Evolutionary conservation across 208 protist species (phyloP).

Genomic region (Trichomonas vaginalis): DNA sequence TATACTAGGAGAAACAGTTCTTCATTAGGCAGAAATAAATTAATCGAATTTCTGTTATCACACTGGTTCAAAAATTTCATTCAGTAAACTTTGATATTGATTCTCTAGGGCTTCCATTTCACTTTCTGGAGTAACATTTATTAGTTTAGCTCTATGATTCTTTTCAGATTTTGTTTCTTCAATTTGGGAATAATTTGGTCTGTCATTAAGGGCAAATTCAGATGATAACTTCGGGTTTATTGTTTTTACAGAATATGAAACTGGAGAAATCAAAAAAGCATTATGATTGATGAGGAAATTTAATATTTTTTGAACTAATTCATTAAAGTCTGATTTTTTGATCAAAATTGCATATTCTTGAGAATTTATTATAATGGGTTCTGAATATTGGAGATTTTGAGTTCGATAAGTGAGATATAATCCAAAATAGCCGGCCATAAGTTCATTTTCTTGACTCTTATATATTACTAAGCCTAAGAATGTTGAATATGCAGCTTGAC

Average conservation of each 20-base stretch:
- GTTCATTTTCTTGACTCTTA: neutral
- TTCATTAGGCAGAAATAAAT: too few species aligned
- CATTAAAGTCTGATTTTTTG: neutral
- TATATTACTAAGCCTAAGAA: neutral
- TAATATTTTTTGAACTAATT: neutral
- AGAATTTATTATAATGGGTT: neutral
- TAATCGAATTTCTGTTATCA: too few species aligned
- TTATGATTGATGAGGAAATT: neutral
- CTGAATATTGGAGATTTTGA: neutral
- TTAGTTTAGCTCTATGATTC: neutral
- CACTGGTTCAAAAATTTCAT: neutral
- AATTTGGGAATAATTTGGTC: neutral
- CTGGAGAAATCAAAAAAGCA: neutral
- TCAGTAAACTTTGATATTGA: neutral
- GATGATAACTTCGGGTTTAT: neutral
- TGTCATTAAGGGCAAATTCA: neutral
- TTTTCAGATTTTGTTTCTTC: neutral
- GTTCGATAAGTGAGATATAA: neutral
- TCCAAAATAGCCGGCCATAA: neutral
- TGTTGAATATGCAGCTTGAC: neutral
- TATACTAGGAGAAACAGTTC: too few species aligned
- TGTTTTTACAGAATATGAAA: neutral
- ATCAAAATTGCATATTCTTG: neutral
- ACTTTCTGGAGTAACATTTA: neutral
- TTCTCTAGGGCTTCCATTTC: neutral